Evolutionary conservation across 306 rosid genomes (phyloP).

Genomic region (Quercus wislizeni): DNA sequence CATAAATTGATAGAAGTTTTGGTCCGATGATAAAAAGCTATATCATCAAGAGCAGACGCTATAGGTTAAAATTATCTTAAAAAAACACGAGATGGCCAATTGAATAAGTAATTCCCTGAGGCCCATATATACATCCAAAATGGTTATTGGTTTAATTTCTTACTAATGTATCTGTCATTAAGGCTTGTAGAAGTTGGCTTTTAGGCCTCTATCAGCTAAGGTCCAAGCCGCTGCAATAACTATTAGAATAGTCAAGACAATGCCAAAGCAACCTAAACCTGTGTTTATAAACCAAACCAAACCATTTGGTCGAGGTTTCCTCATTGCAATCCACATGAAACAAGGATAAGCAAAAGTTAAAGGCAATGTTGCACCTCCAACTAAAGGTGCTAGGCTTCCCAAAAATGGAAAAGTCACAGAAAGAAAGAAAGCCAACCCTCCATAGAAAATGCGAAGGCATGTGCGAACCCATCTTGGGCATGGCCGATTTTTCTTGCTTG

Average conservation of each 20-base stretch:
- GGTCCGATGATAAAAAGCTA: no score
- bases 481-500: slow-evolving; percentile 30
- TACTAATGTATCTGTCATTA: slow-evolving; percentile 1
- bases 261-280: slow-evolving; percentile 51
- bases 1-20: no score
- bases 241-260: slow-evolving; percentile 41
- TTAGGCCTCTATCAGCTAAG: slow-evolving; percentile 36
- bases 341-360: slow-evolving; percentile 69
- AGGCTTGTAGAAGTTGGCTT: slow-evolving; percentile 67
- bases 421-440: slow-evolving; percentile 44
- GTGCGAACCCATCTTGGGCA: slow-evolving; percentile 39
- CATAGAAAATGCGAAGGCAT: slow-evolving; percentile 40
- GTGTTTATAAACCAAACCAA: slow-evolving; percentile 40
- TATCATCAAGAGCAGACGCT: no score
- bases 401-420: slow-evolving; percentile 68
- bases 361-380: slow-evolving; percentile 62
- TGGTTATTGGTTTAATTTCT: not conserved
- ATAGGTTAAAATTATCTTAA: no score
- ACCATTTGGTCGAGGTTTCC: slow-evolving; percentile 40
- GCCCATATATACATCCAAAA: not conserved
- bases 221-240: slow-evolving; percentile 44
- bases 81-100: no score
- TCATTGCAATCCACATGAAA: slow-evolving; percentile 67
- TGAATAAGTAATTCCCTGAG: no score
- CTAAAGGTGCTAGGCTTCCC: slow-evolving; percentile 39